Base-by-base conservation (phyloP, 352 stramenopile genomes). In the Phytophthora lateralis region DNA sequence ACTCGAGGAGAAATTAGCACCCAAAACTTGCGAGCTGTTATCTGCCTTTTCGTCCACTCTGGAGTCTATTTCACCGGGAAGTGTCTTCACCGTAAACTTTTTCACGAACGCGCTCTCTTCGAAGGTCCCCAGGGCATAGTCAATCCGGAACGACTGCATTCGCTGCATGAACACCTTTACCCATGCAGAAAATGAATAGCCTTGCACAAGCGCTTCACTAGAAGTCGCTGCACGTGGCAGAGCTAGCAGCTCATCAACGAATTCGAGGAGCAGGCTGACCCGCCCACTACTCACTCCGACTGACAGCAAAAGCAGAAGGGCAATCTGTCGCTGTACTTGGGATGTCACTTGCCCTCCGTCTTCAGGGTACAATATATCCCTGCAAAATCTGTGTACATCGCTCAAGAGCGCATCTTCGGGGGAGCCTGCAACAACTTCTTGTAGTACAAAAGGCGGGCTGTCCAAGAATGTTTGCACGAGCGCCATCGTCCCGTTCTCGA, bases 251-350 rank as follows among this genome's bases (percentile, higher is more conserved):
- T 55, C 60, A 6, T 76, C 55, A 1, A 75, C 65, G 38, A 89
- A 90, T 49, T 85, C 69, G 1, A 93, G 66, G 9, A 93, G 48
- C 17, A 89, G 57, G 15, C 51, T 64, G 14, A 79, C 51, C 21
- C 71, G 72, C 6, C 82, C 82, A 39, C 78, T 89, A 44, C 66
- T 85, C 6, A 88, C 73, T 43, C 81, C 83, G 18, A 91, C 57
- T 4, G 72, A 73, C 0, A 91, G 59, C 11, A 90, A 32, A 2
- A 94, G 15, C 24, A 91, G 37, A 15, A 91, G 35, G 8, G 72
- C 38, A 6, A 80, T 50, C 7, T 77, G 63, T 0, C 64, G 67
- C 32, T 91, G 76, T 1, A 34, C 29, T 2, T 51, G 52, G 2
- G 49, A 45, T 1, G 71, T 1, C 29, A 6, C 27, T 12, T 53